Base-by-base conservation (phyloP, 2,329 filamentous ascomycete genomes). In the Basipetospora chlamydospora region DNA sequence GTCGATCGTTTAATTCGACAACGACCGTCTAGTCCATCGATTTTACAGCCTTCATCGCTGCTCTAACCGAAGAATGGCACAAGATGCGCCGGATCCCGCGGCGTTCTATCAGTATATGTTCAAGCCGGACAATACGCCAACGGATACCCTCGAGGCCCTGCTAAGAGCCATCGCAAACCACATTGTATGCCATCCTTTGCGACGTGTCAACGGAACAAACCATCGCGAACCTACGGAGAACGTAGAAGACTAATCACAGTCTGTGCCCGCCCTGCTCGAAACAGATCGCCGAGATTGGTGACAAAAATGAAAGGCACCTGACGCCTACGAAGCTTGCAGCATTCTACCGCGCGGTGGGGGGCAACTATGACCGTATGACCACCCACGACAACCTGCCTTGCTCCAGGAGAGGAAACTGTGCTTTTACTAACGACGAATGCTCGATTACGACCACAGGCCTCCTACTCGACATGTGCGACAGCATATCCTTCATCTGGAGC, bases 401-500 rank as follows among this genome's bases (percentile, higher is more conserved):
- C n/a, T n/a, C n/a, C n/a, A n/a, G n/a, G n/a, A n/a, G n/a, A n/a
- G n/a, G n/a, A n/a, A n/a, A n/a, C n/a, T n/a, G n/a, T n/a, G n/a
- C n/a, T n/a, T n/a, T 22, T 34, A 25, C 15, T 33, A 11, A 33
- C 33, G 15, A n/a, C 20, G 12, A 26, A 3, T 9, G 10, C 26
- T 8, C 20, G 9, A 16, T n/a, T n/a, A n/a, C n/a, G n/a, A n/a
- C n/a, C 34, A 41, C 46, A 74, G 71, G 68, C 17, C 71, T 96
- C 37, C 96, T 96, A 54, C 64, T 88, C 28, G 68, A 78, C 3
- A 83, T 80, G 23, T 61, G 77, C 41, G 63, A 74, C 26, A 78
- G 80, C 29, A 77, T 98, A 43, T 90, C 87, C 20, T 92, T 85
- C 59, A 90, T 95, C 44, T 96, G 92, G 67, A 81, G 85, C 50